Evolutionary conservation across 2,329 filamentous ascomycete genomes (phyloP).

Genomic region (Aspergillus ochraceoroseus): DNA sequence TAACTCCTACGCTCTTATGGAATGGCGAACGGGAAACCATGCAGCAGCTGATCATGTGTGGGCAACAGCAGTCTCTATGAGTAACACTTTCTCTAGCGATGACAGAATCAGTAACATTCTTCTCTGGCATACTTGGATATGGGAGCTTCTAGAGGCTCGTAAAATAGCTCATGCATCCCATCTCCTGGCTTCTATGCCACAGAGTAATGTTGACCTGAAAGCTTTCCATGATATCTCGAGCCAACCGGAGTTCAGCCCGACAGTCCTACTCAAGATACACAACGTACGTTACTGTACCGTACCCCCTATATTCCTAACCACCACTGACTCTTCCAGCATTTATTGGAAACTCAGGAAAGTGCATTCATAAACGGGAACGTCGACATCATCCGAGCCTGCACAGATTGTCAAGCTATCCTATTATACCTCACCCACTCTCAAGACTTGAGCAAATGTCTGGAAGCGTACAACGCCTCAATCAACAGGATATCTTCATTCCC

Average conservation of each 20-base stretch:
- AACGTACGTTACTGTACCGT: conserved; percentile 32
- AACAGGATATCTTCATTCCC: conserved; percentile 42
- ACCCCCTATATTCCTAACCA: neutral
- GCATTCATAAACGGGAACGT: conserved; percentile 50
- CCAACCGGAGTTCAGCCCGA: conserved; percentile 25
- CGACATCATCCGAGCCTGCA: conserved; percentile 51
- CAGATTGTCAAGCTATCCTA: conserved; percentile 61
- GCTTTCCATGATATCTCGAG: conserved; percentile 20
- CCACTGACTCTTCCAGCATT: conserved; percentile 52
- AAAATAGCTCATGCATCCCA: conserved; percentile 37
- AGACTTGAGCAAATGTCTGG: conserved; percentile 36
- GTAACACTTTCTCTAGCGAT: conserved; percentile 35
- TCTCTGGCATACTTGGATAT: conserved; percentile 61
- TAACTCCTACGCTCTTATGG: conserved; percentile 71
- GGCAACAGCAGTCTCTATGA: conserved; percentile 60
- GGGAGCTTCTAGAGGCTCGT: conserved; percentile 56
- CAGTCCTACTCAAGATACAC: conserved; percentile 37
- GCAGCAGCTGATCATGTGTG: conserved; percentile 62
- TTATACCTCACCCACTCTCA: conserved; percentile 56
- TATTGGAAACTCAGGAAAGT: conserved; percentile 54
- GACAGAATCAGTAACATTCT: conserved; percentile 40
- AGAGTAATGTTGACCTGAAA: conserved; percentile 33
- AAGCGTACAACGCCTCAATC: conserved; percentile 43
- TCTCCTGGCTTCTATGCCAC: conserved; percentile 40
- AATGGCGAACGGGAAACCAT: conserved; percentile 55